Evolutionary conservation across 2,329 filamentous ascomycete species (phyloP).

Genomic region (Diaporthe destruens): DNA sequence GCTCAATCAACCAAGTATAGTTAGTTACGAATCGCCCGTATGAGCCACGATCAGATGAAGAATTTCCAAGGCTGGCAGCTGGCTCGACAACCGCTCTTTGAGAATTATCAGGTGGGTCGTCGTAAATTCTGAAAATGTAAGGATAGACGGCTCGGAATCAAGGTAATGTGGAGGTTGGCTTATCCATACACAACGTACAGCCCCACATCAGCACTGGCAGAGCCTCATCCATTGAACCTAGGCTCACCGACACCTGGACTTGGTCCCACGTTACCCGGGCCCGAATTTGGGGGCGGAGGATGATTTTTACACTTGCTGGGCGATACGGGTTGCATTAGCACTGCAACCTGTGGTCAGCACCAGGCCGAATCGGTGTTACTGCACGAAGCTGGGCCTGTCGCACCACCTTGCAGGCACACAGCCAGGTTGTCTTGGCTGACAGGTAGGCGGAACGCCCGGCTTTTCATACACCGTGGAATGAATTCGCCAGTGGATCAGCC

Average conservation of each 20-base stretch:
- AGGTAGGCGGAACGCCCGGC: background rate
- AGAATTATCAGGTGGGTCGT: background rate
- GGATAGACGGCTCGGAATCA: background rate
- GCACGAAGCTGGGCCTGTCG: background rate
- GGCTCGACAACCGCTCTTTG: background rate
- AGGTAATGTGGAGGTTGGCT: background rate
- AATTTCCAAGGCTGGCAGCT: background rate
- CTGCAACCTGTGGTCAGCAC: background rate
- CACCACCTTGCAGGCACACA: constrained; percentile 9
- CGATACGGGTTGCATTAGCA: background rate
- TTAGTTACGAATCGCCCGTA: constrained; percentile 17
- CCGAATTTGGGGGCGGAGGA: constrained; percentile 18
- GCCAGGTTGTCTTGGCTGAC: constrained; percentile 32
- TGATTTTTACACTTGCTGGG: constrained; percentile 10
- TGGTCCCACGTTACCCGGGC: background rate
- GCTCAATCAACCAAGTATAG: background rate
- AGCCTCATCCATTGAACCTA: constrained; percentile 6
- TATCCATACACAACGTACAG: background rate
- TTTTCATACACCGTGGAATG: background rate
- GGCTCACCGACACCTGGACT: background rate
- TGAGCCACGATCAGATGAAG: background rate
- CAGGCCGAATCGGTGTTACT: constrained; percentile 7
- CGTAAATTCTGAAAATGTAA: background rate
- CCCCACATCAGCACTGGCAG: background rate
- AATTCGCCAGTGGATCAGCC: background rate